Evolutionary conservation across 139 green algal species (phyloP), one percentile per base, ranked within the genome.

Genomic region (Limnomonas spitsbergensis): DNA sequence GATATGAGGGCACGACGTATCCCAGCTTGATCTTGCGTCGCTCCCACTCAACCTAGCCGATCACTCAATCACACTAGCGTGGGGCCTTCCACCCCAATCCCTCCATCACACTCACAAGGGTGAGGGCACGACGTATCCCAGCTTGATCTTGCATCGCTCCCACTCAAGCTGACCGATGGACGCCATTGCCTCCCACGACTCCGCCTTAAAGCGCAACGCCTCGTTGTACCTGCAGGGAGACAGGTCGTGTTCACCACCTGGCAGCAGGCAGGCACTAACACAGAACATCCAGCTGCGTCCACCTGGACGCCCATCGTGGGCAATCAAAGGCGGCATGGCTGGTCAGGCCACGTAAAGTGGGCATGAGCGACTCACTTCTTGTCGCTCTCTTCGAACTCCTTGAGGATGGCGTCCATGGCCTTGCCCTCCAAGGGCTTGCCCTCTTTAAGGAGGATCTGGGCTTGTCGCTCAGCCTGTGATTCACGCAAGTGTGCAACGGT

Each of bases 161-260:
- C 86, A 86, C 53, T 86, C 75, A 27, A 89, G 42, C 66, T 83
- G 73, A 31, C 67, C 92, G 66, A 91, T 73, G 2, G 77, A 71
- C 3, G 82, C 75, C 26, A 83, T 32, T 1, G 78, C 89, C 78
- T 94, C 90, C 68, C 88, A 90, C 54, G 84, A 90, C 73, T 93
- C 87, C 0, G 84, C 36, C 71, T 93, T 93, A 72, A 88, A 75
- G 31, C 47, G 75, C 80, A 96, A 84, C 0, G 88, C 84, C 83
- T 94, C 83, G 61, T 92, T 83, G 78, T 92, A 93, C 77, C 88
- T 88, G 53, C 52, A 61, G 47, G 47, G 47, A 24, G 69, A n/a
- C n/a, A n/a, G 6, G 29, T 3, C 31, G 29, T 3, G 4, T 38
- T 27, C 54, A 20, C n/a, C 47, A 61, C 14, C 14, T 20, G 20